Evolutionary conservation across 202 grass and related monocot genomes (phyloP).

Genomic region (Panicum hallii): DNA sequence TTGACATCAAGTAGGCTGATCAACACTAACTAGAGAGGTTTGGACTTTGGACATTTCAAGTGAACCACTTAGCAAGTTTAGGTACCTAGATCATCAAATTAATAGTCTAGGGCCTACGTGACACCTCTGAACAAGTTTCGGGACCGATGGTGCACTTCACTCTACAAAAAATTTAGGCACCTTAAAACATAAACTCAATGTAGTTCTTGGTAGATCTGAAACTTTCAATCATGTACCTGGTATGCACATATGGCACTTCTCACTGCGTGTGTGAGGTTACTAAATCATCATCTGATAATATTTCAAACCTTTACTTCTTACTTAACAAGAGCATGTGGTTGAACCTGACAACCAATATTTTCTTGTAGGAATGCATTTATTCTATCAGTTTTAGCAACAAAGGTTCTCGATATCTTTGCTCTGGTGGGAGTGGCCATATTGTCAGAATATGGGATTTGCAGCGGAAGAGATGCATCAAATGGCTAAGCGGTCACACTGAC

Average conservation of each 20-base stretch:
- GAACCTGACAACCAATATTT: conserved; percentile 41
- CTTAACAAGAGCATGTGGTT: conserved; percentile 20
- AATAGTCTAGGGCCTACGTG: too few relatives aligned
- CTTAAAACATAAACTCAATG: background rate
- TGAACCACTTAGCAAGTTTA: too few relatives aligned
- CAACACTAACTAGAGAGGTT: too few relatives aligned
- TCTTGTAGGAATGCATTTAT: conserved; percentile 82
- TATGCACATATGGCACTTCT: background rate
- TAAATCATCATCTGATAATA: conserved; percentile 7
- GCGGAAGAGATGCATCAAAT: conserved; percentile 95
- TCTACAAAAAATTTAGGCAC: background rate
- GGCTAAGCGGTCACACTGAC: conserved; percentile 90
- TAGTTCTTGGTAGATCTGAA: background rate
- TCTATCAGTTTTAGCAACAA: conserved; percentile 98
- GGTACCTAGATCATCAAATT: too few relatives aligned
- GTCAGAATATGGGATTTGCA: conserved; percentile 98
- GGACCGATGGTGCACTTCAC: too few relatives aligned
- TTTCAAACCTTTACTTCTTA: conserved; percentile 16
- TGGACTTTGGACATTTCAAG: too few relatives aligned
- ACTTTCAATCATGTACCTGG: background rate
- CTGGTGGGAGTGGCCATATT: conserved; percentile 90
- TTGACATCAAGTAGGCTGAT: too few relatives aligned
- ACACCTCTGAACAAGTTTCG: too few relatives aligned
- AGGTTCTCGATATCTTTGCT: conserved; percentile 95
- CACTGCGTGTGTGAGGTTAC: background rate